A percentile compares a stretch with the other conserved stretches of the same genome.
Evolutionary conservation across 2,329 filamentous ascomycete genomes (phyloP).

Genomic region (Macrophomina pseudophaseolina): DNA sequence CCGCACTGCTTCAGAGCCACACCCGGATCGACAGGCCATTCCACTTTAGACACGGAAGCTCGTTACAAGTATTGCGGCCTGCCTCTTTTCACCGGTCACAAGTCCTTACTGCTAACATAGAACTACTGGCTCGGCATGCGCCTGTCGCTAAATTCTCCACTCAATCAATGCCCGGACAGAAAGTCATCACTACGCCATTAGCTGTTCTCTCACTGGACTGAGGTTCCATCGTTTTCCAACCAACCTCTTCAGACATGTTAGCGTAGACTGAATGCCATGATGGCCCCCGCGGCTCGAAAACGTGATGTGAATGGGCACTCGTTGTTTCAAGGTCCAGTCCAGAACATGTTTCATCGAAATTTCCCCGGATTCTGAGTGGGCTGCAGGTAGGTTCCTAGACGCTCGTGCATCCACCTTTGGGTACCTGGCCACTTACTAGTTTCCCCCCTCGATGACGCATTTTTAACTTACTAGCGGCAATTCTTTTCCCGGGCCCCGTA

Average conservation of each 20-base stretch:
- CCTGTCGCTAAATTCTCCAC: background rate
- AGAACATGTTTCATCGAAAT: constrained; percentile 9
- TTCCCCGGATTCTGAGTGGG: constrained; percentile 14
- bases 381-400: background rate
- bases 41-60: constrained; percentile 18
- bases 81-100: background rate
- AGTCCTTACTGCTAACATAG: background rate
- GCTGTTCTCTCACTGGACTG: too few species aligned
- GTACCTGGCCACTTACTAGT: constrained; percentile 7
- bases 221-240: too few species aligned
- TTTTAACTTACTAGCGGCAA: constrained; percentile 11
- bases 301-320: background rate
- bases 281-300: background rate
- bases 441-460: background rate
- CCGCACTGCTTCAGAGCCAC: background rate
- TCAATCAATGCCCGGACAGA: background rate
- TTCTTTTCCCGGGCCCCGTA: constrained; percentile 16
- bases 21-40: constrained; percentile 2
- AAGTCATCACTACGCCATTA: background rate
- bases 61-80: background rate
- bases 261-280: background rate
- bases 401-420: background rate
- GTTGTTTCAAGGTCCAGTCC: constrained; percentile 10
- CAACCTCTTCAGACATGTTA: too few species aligned
- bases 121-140: background rate